Percentiles rank a stretch among this genome's conserved stretches.
Evolutionary conservation across 768 basidiomycete species (phyloP).

Genomic region (Pulveroboletus ravenelii): DNA sequence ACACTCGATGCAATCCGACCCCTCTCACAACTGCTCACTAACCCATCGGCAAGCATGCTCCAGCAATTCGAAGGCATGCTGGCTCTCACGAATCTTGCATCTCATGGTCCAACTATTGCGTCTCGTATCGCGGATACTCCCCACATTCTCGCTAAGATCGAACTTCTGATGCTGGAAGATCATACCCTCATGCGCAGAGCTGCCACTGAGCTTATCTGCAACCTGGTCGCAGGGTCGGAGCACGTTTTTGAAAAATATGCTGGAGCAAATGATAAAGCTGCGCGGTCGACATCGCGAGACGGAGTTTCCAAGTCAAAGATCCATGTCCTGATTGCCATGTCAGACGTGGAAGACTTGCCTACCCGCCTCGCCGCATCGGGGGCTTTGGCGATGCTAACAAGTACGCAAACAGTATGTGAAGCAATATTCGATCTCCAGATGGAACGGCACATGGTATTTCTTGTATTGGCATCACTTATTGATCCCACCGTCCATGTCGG

Average conservation of each 20-base stretch:
- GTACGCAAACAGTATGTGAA: slow-evolving; percentile 54
- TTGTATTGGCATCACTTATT: slow-evolving; percentile 62
- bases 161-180: slow-evolving; percentile 76
- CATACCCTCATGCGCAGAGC: slow-evolving; percentile 81
- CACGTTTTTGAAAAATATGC: slow-evolving; percentile 71
- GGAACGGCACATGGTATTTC: slow-evolving; percentile 59
- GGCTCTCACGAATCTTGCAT: slow-evolving; percentile 94
- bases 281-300: slow-evolving; percentile 41
- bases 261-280: slow-evolving; percentile 31
- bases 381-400: slow-evolving; percentile 77
- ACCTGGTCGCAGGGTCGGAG: slow-evolving; percentile 77
- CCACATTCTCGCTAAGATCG: slow-evolving; percentile 59
- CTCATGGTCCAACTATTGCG: slow-evolving; percentile 62
- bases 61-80: slow-evolving; percentile 92
- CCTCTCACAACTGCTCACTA: slow-evolving; percentile 66
- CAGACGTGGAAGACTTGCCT: slow-evolving; percentile 78
- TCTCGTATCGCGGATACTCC: slow-evolving; percentile 60
- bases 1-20: slow-evolving; percentile 83
- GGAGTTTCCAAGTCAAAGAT: slow-evolving; percentile 52
- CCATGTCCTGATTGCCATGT: slow-evolving; percentile 78
- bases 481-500: slow-evolving; percentile 45
- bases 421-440: slow-evolving; percentile 59
- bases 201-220: slow-evolving; percentile 87
- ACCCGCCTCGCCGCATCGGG: slow-evolving; percentile 91
- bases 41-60: slow-evolving; percentile 62